Evolutionary conservation across 2,329 filamentous ascomycete genomes (phyloP).

Genomic region (Coniochaeta sp.): DNA sequence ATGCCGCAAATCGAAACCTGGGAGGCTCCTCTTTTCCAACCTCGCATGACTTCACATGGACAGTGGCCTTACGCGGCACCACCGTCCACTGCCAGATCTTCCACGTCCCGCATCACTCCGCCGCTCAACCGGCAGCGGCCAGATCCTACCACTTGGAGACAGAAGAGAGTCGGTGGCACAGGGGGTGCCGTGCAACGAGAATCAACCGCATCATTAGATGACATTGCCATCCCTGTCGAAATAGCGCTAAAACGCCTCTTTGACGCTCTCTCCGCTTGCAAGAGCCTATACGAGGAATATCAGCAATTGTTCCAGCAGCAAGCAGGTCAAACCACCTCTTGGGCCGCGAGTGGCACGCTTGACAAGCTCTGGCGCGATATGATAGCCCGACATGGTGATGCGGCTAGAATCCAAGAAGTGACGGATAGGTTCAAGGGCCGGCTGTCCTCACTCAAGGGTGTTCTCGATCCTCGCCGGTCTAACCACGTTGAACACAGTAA

Average conservation of each 20-base stretch:
- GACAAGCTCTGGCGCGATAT: background rate
- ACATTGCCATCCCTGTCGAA: background rate
- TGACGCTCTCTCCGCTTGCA: background rate
- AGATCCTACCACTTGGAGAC: background rate
- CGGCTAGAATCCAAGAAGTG: background rate
- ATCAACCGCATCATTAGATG: background rate
- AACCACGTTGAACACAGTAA: background rate
- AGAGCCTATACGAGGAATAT: background rate
- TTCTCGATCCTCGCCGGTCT: background rate
- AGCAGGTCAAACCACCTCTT: background rate
- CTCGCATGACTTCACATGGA: background rate
- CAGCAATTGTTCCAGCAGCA: background rate
- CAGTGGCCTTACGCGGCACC: background rate
- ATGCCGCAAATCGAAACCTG: background rate
- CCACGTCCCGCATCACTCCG: background rate
- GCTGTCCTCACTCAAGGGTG: background rate
- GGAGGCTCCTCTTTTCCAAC: background rate
- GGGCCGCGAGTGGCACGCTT: background rate
- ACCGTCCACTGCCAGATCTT: background rate
- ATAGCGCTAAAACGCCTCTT: background rate
- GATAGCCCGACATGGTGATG: background rate
- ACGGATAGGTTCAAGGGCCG: background rate
- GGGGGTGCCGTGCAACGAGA: too few species aligned
- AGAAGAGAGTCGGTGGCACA: background rate
- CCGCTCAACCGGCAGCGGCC: background rate